Percentiles rank a stretch among this genome's conserved stretches.
phyloP scores from a whole-genome alignment of 768 basidiomycete species.

The Gloeophyllum trabeum region DNA sequence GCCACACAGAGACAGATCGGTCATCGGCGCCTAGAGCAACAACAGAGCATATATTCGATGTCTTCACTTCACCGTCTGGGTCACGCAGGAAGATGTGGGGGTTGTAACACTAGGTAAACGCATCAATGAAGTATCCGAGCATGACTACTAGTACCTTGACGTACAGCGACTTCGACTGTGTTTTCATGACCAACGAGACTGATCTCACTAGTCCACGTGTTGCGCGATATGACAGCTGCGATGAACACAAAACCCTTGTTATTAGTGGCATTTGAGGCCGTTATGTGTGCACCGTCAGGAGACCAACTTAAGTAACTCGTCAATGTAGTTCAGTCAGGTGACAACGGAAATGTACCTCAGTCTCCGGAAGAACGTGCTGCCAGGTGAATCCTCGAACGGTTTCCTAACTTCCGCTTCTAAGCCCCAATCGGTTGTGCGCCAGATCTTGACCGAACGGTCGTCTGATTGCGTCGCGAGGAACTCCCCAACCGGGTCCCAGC shows the following conservation, averaged over 20 bases:
- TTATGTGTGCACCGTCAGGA: conserved; percentile 97
- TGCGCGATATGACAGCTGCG: conserved; percentile 87
- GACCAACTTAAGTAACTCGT: conserved; percentile 63
- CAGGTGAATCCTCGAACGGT: conserved; percentile 89
- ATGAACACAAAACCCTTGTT: conserved; percentile 95
- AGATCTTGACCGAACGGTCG: conserved; percentile 93
- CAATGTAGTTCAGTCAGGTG: not conserved
- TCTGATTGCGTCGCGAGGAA: conserved; percentile 97
- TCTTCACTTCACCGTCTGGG: conserved; percentile 50
- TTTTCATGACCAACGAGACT: conserved; percentile 96
- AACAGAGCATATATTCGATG: conserved; percentile 82
- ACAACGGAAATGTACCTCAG: conserved; percentile 44
- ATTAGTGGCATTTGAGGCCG: conserved; percentile 95
- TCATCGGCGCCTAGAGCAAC: conserved; percentile 93
- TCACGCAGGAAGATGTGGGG: conserved; percentile 89
- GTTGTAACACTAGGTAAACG: conserved; percentile 60
- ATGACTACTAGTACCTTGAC: not conserved
- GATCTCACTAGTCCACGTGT: conserved; percentile 84
- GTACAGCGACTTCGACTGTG: conserved; percentile 88
- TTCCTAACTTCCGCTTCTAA: conserved; percentile 77
- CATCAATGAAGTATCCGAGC: not conserved
- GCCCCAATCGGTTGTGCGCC: conserved; percentile 90
- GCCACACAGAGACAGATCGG: conserved; percentile 91
- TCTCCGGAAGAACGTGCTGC: conserved; percentile 88
- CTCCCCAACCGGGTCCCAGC: conserved; percentile 97